These are phyloP conservation scores for Vaccinium macrocarpon DNA, from an alignment of 148 eudicot genomes.

Conservation along the genomic window DNA sequence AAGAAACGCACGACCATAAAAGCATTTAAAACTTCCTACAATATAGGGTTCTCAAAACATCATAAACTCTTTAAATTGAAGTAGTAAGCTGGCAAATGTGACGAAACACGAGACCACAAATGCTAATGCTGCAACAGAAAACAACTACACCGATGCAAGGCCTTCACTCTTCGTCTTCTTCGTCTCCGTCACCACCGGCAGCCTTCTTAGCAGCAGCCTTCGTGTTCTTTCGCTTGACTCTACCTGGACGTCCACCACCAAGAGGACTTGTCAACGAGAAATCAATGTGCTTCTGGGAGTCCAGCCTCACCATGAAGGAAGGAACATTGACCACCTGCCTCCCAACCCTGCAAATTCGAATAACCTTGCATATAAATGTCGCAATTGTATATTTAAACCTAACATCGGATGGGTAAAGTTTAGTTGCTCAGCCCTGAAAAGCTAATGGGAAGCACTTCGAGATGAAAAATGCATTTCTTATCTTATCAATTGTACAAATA, in stretches of 20 bases:
- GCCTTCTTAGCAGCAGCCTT: slow-evolving; percentile 45
- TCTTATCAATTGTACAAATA: too few relatives aligned
- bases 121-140: not conserved
- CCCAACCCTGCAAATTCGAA: slow-evolving; percentile 30
- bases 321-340: slow-evolving; percentile 43
- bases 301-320: slow-evolving; percentile 46
- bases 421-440: not conserved
- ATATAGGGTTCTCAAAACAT: not conserved
- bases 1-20: not conserved
- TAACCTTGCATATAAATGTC: not conserved
- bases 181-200: slow-evolving; percentile 40
- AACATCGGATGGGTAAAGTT: not conserved
- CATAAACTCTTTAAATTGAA: not conserved
- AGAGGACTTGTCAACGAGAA: slow-evolving; percentile 44
- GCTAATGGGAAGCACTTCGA: not conserved
- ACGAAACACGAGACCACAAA: not conserved
- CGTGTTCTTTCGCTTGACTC: slow-evolving; percentile 46
- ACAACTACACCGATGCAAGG: not conserved
- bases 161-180: slow-evolving; percentile 42
- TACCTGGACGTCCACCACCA: slow-evolving; percentile 45
- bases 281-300: slow-evolving; percentile 40
- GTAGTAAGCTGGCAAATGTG: not conserved
- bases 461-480: too few relatives aligned
- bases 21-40: slow-evolving; percentile 9
- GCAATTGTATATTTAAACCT: not conserved